These are phyloP conservation scores for Alternaria sp. DNA, from an alignment of 2,329 filamentous ascomycete species.

Conservation along the genomic window DNA sequence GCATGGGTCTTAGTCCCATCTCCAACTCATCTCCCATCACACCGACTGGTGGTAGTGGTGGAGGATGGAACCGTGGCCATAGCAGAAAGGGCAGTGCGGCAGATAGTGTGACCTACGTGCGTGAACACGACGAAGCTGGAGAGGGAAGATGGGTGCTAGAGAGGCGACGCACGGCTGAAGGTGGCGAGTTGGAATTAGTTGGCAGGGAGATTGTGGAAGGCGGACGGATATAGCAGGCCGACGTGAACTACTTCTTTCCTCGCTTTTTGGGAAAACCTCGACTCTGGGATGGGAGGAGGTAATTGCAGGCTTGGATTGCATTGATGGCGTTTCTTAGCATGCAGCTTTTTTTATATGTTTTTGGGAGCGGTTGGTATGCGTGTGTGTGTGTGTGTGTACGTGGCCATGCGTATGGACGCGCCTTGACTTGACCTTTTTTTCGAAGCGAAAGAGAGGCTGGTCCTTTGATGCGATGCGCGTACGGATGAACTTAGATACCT, in stretches of 20 bases:
- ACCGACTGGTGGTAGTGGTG: constrained; percentile 32
- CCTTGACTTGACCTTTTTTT: background rate
- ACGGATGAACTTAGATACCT: background rate
- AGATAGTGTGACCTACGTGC: constrained; percentile 74
- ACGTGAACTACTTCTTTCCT: background rate
- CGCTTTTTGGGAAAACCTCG: background rate
- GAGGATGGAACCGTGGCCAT: constrained; percentile 44
- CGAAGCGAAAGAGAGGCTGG: background rate
- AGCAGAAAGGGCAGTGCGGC: constrained; percentile 59
- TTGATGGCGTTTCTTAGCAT: background rate
- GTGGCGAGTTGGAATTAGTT: constrained; percentile 70
- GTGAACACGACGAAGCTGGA: constrained; percentile 67
- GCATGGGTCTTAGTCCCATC: constrained; percentile 44
- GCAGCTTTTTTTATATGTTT: background rate
- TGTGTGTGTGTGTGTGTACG: background rate
- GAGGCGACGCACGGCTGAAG: constrained; percentile 70
- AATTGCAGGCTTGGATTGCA: background rate
- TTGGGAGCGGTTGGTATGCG: too few relatives aligned
- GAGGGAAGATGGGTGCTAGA: constrained; percentile 73
- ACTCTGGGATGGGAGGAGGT: background rate
- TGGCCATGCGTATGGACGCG: background rate
- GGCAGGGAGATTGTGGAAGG: constrained; percentile 71
- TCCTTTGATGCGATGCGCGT: background rate
- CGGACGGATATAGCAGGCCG: constrained; percentile 45
- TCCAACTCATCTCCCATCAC: constrained; percentile 47